These are phyloP conservation scores for Conticribra guillardii DNA, from an alignment of 108 stramenopile species.

Conservation along the genomic window DNA sequence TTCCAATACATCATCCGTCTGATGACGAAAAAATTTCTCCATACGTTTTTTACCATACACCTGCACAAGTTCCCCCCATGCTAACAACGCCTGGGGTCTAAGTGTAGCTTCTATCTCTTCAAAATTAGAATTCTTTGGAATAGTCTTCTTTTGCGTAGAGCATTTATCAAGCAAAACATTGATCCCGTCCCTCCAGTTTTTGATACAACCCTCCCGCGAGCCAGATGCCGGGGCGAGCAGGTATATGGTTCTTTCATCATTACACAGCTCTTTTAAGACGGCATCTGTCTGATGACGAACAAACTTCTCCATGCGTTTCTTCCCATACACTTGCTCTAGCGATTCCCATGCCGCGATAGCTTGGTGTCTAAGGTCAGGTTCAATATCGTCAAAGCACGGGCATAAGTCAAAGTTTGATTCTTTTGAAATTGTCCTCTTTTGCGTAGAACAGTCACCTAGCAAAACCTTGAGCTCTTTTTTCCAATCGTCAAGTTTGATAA, in stretches of 20 bases:
- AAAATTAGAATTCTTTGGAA: too few species aligned
- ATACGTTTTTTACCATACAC: conserved; percentile 52
- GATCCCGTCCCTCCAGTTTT: conserved; percentile 37
- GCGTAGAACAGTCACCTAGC: conserved; percentile 49
- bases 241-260: conserved; percentile 22
- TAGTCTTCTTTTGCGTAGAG: conserved; percentile 37
- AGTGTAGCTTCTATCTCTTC: conserved; percentile 19
- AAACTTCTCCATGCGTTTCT: conserved; percentile 30
- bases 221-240: conserved; percentile 27
- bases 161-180: conserved; percentile 53
- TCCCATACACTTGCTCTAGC: conserved; percentile 61
- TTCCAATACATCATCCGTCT: conserved; percentile 19
- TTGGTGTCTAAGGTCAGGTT: conserved; percentile 24
- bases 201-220: too few species aligned
- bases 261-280: conserved; percentile 27
- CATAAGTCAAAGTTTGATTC: too few species aligned
- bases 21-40: conserved; percentile 9
- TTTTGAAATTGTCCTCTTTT: conserved; percentile 43
- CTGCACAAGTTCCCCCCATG: conserved; percentile 59
- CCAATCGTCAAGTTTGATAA: conserved; percentile 54
- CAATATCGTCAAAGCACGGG: too few species aligned
- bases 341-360: conserved; percentile 56
- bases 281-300: conserved; percentile 1
- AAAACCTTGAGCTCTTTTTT: conserved; percentile 42
- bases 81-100: conserved; percentile 41